Conservation (phyloP, 2,329 filamentous ascomycete genomes). For the Lachnellula cervina region DNA sequence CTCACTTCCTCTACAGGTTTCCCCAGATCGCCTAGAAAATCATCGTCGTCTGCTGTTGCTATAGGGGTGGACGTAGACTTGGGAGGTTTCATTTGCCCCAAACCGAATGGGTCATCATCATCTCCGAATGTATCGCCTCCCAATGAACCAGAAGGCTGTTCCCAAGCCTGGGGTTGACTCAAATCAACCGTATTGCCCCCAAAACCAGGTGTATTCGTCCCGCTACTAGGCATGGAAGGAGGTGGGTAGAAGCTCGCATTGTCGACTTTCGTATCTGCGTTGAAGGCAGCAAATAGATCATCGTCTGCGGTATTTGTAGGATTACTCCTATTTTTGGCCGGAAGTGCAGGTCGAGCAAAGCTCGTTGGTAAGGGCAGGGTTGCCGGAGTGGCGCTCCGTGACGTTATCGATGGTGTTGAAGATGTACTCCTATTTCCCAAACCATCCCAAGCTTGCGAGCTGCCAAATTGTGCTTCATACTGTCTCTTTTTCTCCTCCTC, state of each 20-base stretch:
- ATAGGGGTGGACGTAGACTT: slow-evolving; percentile 27
- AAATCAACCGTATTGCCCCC: slow-evolving; percentile 41
- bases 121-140: slow-evolving; percentile 38
- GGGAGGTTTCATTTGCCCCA: slow-evolving; percentile 52
- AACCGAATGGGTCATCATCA: slow-evolving; percentile 84
- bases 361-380: slow-evolving; percentile 29
- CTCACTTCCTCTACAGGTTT: slow-evolving; percentile 61
- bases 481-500: slow-evolving; percentile 68
- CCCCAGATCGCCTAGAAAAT: slow-evolving; percentile 60
- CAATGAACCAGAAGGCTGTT: slow-evolving; percentile 27
- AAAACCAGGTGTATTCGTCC: slow-evolving; percentile 40
- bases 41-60: slow-evolving; percentile 50
- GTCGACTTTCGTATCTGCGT: slow-evolving; percentile 61
- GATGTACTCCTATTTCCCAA: slow-evolving; percentile 50
- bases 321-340: slow-evolving; percentile 26
- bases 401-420: slow-evolving; percentile 42
- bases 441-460: slow-evolving; percentile 70
- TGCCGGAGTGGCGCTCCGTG: slow-evolving; percentile 43
- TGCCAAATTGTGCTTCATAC: slow-evolving; percentile 73
- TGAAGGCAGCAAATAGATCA: slow-evolving; percentile 64
- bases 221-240: slow-evolving; percentile 36
- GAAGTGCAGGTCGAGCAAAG: slow-evolving; percentile 28
- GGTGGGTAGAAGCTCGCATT: slow-evolving; percentile 62
- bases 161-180: slow-evolving; percentile 51
- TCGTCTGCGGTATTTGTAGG: slow-evolving; percentile 43